Evolutionary conservation across 2,329 filamentous ascomycete species (phyloP).

Genomic region (Beauveria sp.): DNA sequence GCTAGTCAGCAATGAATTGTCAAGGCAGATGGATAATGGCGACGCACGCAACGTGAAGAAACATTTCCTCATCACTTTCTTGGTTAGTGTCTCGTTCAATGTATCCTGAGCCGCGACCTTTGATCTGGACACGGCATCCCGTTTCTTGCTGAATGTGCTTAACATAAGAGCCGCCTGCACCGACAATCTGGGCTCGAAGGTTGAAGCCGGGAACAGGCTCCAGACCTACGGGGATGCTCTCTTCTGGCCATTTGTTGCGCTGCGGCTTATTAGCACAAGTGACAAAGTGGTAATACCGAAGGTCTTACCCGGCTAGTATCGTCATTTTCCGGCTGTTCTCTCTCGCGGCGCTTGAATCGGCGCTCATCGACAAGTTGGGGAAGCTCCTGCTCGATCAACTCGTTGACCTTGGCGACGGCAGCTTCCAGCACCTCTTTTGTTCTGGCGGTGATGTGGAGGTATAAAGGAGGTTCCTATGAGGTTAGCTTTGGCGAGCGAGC

Average conservation of each 20-base stretch:
- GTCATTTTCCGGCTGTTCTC: constrained; percentile 73
- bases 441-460: constrained; percentile 91
- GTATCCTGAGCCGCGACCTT: constrained; percentile 90
- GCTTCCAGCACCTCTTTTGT: constrained; percentile 85
- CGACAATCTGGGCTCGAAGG: constrained; percentile 89
- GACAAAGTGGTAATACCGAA: constrained; percentile 10
- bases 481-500: not conserved
- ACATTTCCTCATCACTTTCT: constrained; percentile 96
- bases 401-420: constrained; percentile 81
- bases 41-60: constrained; percentile 84
- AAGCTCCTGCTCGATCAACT: constrained; percentile 92
- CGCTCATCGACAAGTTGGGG: constrained; percentile 93
- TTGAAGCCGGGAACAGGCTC: constrained; percentile 94
- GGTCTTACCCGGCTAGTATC: constrained; percentile 76
- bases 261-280: constrained; percentile 27
- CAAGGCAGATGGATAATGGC: not conserved
- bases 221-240: constrained; percentile 83
- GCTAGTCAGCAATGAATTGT: constrained; percentile 24
- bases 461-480: constrained; percentile 77
- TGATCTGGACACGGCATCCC: constrained; percentile 93
- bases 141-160: constrained; percentile 98
- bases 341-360: constrained; percentile 77
- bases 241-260: constrained; percentile 99
- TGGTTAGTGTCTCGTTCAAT: constrained; percentile 79
- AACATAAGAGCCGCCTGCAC: constrained; percentile 87